Percentiles rank a stretch among this genome's conserved stretches.
Conservation (phyloP, 331 rosid genomes). For the Malus hybrid region DNA sequence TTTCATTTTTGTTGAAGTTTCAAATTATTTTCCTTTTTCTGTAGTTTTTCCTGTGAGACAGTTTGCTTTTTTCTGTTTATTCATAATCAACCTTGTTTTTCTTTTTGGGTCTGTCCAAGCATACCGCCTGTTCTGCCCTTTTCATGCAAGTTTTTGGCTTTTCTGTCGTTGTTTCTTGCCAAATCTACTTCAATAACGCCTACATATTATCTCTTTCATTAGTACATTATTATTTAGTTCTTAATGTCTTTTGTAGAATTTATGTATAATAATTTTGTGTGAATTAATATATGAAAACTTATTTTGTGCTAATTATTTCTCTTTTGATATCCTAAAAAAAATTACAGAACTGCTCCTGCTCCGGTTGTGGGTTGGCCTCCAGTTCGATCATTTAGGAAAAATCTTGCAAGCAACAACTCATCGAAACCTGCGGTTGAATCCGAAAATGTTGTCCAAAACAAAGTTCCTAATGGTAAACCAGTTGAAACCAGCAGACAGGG, state of each 20-base stretch:
- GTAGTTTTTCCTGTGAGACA: background rate
- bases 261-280: background rate
- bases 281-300: background rate
- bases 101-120: conserved; percentile 1
- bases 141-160: conserved; percentile 9
- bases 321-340: background rate
- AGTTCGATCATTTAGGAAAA: conserved; percentile 82
- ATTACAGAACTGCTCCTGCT: conserved; percentile 76
- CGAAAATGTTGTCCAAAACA: too few species aligned
- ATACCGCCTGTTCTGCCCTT: conserved; percentile 4
- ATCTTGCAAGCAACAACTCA: conserved; percentile 48
- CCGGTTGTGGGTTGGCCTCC: conserved; percentile 99
- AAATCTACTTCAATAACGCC: conserved; percentile 21
- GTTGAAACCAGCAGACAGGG: too few species aligned
- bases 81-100: background rate
- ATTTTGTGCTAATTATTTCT: background rate
- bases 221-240: too few species aligned
- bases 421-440: conserved; percentile 36
- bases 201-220: conserved; percentile 16
- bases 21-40: background rate
- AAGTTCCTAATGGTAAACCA: too few species aligned
- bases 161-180: conserved; percentile 11
- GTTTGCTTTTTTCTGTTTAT: background rate
- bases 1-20: conserved; percentile 7
- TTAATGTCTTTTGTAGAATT: background rate